Evolutionary conservation across 768 basidiomycete species (phyloP).

Genomic region (Psilocybe cubensis): DNA sequence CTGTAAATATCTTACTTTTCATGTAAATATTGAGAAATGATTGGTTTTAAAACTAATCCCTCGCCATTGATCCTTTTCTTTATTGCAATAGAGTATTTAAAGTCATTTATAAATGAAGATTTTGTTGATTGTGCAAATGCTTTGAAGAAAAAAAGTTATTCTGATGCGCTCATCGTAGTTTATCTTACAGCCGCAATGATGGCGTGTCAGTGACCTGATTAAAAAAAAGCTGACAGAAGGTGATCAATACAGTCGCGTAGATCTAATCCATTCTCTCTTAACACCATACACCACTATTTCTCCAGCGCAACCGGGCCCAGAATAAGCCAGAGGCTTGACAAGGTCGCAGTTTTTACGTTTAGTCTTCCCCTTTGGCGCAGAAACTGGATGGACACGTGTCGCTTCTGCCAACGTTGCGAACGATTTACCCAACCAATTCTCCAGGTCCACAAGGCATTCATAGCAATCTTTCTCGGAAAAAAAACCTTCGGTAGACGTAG

Average conservation of each 20-base stretch:
- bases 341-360: conserved; percentile 31
- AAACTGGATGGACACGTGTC: conserved; percentile 30
- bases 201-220: neutral
- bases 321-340: conserved; percentile 19
- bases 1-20: neutral
- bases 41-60: no score
- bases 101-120: no score
- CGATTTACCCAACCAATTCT: conserved; percentile 54
- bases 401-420: conserved; percentile 39
- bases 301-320: conserved; percentile 50
- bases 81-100: no score
- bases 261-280: conserved; percentile 63
- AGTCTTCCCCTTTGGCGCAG: conserved; percentile 36
- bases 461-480: conserved; percentile 75
- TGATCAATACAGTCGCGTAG: conserved; percentile 21
- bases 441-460: conserved; percentile 68
- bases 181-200: neutral
- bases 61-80: no score
- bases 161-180: neutral
- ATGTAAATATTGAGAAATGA: no score
- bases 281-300: conserved; percentile 67
- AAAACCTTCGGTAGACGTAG: conserved; percentile 25
- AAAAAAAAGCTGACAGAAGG: neutral
- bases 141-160: no score
- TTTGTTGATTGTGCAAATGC: no score